Conservation (phyloP, 805 yeast species). For the Kazachstania viticola region DNA sequence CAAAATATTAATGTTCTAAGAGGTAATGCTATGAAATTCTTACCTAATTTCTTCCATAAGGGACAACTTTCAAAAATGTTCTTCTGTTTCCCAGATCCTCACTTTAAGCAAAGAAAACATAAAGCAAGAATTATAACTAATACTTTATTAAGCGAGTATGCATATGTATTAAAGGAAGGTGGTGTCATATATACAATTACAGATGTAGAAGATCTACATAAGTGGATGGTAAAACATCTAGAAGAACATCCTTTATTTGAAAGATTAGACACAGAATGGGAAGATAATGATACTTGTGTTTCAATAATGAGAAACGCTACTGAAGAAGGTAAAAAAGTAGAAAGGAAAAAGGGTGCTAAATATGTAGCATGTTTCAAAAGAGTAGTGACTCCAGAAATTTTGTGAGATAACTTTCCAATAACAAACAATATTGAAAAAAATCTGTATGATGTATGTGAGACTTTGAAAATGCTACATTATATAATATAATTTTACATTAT, state of each 20-base stretch:
- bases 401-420: too few species aligned
- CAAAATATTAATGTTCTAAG: slow-evolving; percentile 84
- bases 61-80: slow-evolving; percentile 83
- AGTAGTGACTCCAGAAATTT: slow-evolving; percentile 43
- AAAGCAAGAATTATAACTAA: slow-evolving; percentile 92
- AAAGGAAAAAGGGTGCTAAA: slow-evolving; percentile 78
- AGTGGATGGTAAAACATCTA: slow-evolving; percentile 92
- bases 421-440: too few species aligned
- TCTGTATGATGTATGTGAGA: too few species aligned
- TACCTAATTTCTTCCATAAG: slow-evolving; percentile 84
- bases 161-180: slow-evolving; percentile 74
- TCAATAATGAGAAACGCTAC: slow-evolving; percentile 82
- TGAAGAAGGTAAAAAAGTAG: slow-evolving; percentile 95
- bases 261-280: slow-evolving; percentile 72
- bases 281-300: slow-evolving; percentile 68
- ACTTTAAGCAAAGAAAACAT: slow-evolving; percentile 93
- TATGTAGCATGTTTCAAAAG: slow-evolving; percentile 81
- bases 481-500: too few species aligned
- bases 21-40: slow-evolving; percentile 94
- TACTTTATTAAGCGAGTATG: slow-evolving; percentile 83
- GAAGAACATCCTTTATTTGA: slow-evolving; percentile 86
- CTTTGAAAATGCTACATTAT: too few species aligned
- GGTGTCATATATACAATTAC: slow-evolving; percentile 92
- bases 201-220: slow-evolving; percentile 84
- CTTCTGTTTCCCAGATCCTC: slow-evolving; percentile 99